Base-by-base conservation (phyloP, 2,329 filamentous ascomycete genomes). In the Corniculantispora saksenae region DNA sequence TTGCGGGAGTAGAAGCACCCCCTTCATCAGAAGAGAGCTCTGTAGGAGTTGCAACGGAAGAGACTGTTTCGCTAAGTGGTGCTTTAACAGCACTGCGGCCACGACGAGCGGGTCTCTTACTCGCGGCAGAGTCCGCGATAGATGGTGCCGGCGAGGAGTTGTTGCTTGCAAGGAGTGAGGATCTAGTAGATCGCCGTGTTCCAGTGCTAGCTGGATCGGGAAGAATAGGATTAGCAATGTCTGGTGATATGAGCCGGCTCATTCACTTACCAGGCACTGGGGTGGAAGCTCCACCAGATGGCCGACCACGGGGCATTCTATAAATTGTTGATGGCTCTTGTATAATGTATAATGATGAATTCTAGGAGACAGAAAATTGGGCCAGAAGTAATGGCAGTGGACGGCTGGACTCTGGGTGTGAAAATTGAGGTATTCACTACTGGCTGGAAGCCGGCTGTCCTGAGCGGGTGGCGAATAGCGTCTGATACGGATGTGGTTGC, bases 1-100 rank as follows among this genome's bases (percentile, higher is more conserved):
- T 79, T 6, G 72, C 77, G 19, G 77, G 75, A 3, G 77, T 79
- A 8, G 75, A 78, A 53, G 73, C 73, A 10, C 71, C 75, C 38
- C 71, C 74, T 27, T 75, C 76, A 27, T 67, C 68, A 1, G 76
- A 74, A 13, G 74, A 72, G 3, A 60, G 67, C 10, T 73, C 74
- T 3, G 68, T 48, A 23, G 76, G 71, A 4, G 76, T 77, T 48
- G 71, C 72, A 0, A 68, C 71, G 5, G 77, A 76, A 19, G 76
- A 79, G 8, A 70, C 70, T 8, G 77, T 74, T 43, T 73, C 73
- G 54, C 71, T 76, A 25, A 13, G 32, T 7, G 54, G 35, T 21
- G 13, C 54, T 25, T 29, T 17, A 17, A 32, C 10, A 27, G 27
- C 32, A 47, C 21, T 25, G 8, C 45, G 53, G 23, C 45, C 43